Conservation (phyloP, 768 basidiomycete species). For the Mrakia hoshinonis region DNA sequence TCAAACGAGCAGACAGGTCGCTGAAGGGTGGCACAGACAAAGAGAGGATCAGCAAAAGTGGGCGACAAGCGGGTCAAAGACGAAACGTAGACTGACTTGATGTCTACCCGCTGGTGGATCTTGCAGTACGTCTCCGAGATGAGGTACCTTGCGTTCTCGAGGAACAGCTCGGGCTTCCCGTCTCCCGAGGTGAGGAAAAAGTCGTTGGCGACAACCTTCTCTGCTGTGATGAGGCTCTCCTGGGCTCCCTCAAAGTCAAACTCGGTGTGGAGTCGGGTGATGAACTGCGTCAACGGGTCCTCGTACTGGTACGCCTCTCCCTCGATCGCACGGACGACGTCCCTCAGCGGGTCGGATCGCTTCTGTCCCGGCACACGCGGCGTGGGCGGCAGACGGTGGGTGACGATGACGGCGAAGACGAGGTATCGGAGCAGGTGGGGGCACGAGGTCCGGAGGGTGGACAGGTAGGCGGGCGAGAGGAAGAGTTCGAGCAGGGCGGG, state of each 20-base stretch:
- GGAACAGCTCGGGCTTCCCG: slow-evolving; percentile 46
- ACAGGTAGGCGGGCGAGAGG: slow-evolving; percentile 91
- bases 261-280: slow-evolving; percentile 86
- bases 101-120: slow-evolving; percentile 60
- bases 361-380: slow-evolving; percentile 48
- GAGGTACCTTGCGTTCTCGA: slow-evolving; percentile 92
- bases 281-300: slow-evolving; percentile 85
- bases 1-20: slow-evolving; percentile 84
- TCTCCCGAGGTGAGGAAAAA: slow-evolving; percentile 94
- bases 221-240: slow-evolving; percentile 62
- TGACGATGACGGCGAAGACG: slow-evolving; percentile 83
- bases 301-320: slow-evolving; percentile 93
- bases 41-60: background rate
- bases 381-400: slow-evolving; percentile 59
- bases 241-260: slow-evolving; percentile 96
- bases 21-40: slow-evolving; percentile 43
- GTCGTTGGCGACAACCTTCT: slow-evolving; percentile 76
- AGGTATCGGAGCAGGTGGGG: slow-evolving; percentile 95
- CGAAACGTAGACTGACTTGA: slow-evolving; percentile 20
- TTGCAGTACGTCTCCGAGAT: slow-evolving; percentile 96
- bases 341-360: slow-evolving; percentile 81
- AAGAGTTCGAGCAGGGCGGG: slow-evolving; percentile 91
- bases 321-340: slow-evolving; percentile 86
- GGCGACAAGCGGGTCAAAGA: background rate
- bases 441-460: slow-evolving; percentile 91